Evolutionary conservation across 1,284 basidiomycete species (phyloP).

Genomic region (Ganoderma resinaceum): DNA sequence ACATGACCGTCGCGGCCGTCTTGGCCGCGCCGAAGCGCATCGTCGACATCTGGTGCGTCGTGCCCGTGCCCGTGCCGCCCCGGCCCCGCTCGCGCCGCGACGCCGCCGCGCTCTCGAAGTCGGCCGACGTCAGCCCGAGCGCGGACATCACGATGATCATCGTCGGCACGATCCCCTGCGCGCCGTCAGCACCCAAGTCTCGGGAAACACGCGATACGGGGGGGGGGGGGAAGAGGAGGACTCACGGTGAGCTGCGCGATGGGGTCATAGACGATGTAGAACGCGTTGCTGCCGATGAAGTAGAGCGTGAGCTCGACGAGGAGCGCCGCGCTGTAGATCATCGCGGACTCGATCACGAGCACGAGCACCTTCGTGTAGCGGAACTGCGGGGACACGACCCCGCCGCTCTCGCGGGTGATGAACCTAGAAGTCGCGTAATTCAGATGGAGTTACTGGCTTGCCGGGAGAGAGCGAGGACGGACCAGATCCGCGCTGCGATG

Average conservation of each 20-base stretch:
- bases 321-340: slow-evolving; percentile 48
- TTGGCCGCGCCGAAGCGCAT: slow-evolving; percentile 13
- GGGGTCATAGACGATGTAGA: slow-evolving; percentile 50
- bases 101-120: slow-evolving; percentile 27
- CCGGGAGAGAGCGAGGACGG: slow-evolving; percentile 10
- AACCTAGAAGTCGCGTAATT: slow-evolving; percentile 34
- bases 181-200: background rate
- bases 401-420: slow-evolving; percentile 34
- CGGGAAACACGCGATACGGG: background rate
- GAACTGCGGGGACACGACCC: slow-evolving; percentile 29
- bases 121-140: slow-evolving; percentile 42
- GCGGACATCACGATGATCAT: slow-evolving; percentile 44
- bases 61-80: background rate
- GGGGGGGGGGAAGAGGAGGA: background rate
- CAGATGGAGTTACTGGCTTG: background rate
- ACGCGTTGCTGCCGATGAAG: slow-evolving; percentile 45
- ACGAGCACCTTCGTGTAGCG: slow-evolving; percentile 43
- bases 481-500: slow-evolving; percentile 47
- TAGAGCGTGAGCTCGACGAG: slow-evolving; percentile 48
- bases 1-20: slow-evolving; percentile 11
- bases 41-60: slow-evolving; percentile 9
- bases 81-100: slow-evolving; percentile 1
- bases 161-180: slow-evolving; percentile 42
- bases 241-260: slow-evolving; percentile 49
- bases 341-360: slow-evolving; percentile 49